A percentile compares a stretch with the other conserved stretches of the same genome.
Conservation (phyloP, 805 yeast genomes). For the Spathaspora girioi region DNA sequence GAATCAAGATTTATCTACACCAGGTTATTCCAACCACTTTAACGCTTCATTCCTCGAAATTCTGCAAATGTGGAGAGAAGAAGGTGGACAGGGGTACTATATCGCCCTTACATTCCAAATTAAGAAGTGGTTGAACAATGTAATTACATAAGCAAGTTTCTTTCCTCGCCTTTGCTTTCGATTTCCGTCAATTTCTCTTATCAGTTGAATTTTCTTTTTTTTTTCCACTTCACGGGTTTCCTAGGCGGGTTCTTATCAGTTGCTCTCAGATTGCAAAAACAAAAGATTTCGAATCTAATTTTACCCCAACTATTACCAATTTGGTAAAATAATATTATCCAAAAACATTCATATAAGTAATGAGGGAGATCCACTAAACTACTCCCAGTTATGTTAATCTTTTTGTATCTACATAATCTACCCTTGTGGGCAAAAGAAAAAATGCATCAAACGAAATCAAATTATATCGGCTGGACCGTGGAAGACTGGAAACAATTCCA, state of each 20-base stretch:
- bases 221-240: background rate
- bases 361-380: background rate
- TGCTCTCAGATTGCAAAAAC: background rate
- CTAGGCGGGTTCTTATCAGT: background rate
- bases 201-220: background rate
- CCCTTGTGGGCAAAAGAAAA: background rate
- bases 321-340: background rate
- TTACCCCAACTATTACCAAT: background rate
- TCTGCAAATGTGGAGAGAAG: background rate
- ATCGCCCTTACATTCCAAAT: background rate
- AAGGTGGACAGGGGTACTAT: background rate
- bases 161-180: background rate
- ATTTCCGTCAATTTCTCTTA: background rate
- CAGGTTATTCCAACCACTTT: too few species aligned
- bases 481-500: slow-evolving; percentile 77
- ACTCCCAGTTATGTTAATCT: background rate
- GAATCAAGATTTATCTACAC: too few species aligned
- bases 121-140: background rate
- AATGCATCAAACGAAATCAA: background rate
- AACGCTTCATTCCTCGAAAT: too few species aligned
- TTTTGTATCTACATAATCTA: background rate
- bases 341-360: background rate
- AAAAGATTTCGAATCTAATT: background rate
- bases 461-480: slow-evolving; percentile 70
- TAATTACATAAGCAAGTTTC: background rate